A percentile compares a stretch with the other conserved stretches of the same genome.
Evolutionary conservation across 116 monocot species (phyloP).

Genomic region (Iris pallida): DNA sequence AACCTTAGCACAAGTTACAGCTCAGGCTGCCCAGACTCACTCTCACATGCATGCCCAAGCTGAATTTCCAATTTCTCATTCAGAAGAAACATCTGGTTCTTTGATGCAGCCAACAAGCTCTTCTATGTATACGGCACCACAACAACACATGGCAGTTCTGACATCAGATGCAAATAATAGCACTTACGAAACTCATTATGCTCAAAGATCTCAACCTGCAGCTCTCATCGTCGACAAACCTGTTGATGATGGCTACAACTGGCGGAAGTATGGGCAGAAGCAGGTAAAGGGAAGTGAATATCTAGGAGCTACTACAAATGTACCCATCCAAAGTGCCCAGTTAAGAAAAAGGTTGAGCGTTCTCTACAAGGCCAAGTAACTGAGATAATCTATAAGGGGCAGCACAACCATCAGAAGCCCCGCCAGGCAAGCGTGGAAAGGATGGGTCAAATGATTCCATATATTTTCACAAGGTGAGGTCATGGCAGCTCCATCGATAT

Average conservation of each 20-base stretch:
- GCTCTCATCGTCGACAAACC: slow-evolving; percentile 51
- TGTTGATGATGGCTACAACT: slow-evolving; percentile 80
- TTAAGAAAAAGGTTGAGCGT: slow-evolving; percentile 21
- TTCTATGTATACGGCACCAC: slow-evolving; percentile 7
- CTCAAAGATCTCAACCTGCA: slow-evolving; percentile 28
- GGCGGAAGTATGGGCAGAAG: slow-evolving; percentile 98
- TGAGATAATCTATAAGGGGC: slow-evolving; percentile 46
- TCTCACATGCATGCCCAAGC: slow-evolving; percentile 20
- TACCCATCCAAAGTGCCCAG: slow-evolving; percentile 19
- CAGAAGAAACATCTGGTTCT: slow-evolving; percentile 16
- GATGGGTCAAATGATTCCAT: slow-evolving; percentile 32
- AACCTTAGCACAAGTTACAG: slow-evolving; percentile 61
- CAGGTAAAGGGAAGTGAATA: slow-evolving; percentile 37
- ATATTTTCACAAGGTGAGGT: slow-evolving; percentile 15
- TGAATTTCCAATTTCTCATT: slow-evolving; percentile 20
- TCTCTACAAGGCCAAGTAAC: slow-evolving; percentile 22
- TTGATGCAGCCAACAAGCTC: slow-evolving; percentile 17
- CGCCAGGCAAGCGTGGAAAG: slow-evolving; percentile 34
- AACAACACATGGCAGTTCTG: slow-evolving; percentile 20
- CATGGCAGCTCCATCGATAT: slow-evolving; percentile 8
- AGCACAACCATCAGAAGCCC: slow-evolving; percentile 61
- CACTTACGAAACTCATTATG: slow-evolving; percentile 20
- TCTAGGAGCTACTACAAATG: slow-evolving; percentile 24
- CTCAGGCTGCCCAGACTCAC: slow-evolving; percentile 50
- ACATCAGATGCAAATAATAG: slow-evolving; percentile 14